Base-by-base conservation (phyloP, 495 filamentous ascomycete genomes). In the Entonaema liquescens region DNA sequence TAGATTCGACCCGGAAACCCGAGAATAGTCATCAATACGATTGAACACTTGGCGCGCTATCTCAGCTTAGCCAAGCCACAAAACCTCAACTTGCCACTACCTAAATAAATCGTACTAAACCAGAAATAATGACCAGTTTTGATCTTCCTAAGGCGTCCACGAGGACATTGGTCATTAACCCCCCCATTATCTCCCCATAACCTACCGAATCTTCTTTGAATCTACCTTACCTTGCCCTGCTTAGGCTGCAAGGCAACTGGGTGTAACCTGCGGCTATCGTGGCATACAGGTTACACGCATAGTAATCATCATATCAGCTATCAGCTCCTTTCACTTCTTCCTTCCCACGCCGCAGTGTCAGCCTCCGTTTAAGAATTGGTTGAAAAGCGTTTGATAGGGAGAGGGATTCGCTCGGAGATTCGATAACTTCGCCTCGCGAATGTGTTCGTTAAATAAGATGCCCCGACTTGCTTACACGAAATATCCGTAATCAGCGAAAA, bases 271-370 rank as follows among this genome's bases (percentile, higher is more conserved):
- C 53, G 53, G 53, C 53, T 56, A 73, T 73, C 70, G 70, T 68
- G 70, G 53, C 61, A 62, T 36, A 38, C 25, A 52, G 38, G 65
- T 72, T 69, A 60, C 63, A 60, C 69, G 38, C 67, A 68, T 44
- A 67, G 59, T 72, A 72, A 67, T 71, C 56, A 36, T 47, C 42
- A 47, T 47, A 49, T 60, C 29, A 35, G 17, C 42, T 56, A 17
- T 60, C 64, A 67, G 64, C 60, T 72, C 63, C 69, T 65, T 55
- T 56, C 59, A 54, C 59, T 64, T 59, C 50, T 72, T 47, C 17
- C 64, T 67, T 54, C 40, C 49, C 11, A 44, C 47, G 59, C 62
- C 68, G 62, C 52, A 59, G 59, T 19, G 29, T 12, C 44, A 53
- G 62, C 53, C 55, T 59, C 19, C 6, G 42, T 5, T 23, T 12